phyloP scores from a whole-genome alignment of 2,329 filamentous ascomycete species.

The Blumeriella jaapii region DNA sequence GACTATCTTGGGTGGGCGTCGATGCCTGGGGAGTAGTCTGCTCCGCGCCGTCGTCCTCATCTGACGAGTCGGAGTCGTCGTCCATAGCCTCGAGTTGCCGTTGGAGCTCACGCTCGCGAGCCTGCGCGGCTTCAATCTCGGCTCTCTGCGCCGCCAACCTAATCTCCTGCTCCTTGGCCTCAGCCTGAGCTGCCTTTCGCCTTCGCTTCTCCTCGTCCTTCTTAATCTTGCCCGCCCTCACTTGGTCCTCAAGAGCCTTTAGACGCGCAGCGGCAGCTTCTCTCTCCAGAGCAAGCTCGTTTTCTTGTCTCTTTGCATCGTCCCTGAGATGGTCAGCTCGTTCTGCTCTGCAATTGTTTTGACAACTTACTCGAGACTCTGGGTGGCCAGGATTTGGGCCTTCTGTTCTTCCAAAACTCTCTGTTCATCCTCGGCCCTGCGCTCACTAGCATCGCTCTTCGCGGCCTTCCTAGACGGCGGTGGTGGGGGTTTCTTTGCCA shows the following conservation, averaged over 20 bases:
- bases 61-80: constrained; percentile 60
- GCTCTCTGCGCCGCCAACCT: constrained; percentile 75
- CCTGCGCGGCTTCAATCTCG: constrained; percentile 83
- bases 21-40: constrained; percentile 54
- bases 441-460: constrained; percentile 46
- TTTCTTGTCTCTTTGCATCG: constrained; percentile 63
- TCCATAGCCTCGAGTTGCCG: constrained; percentile 68
- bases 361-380: constrained; percentile 68
- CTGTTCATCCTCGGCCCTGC: constrained; percentile 49
- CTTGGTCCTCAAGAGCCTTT: constrained; percentile 84
- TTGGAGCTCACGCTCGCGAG: constrained; percentile 82
- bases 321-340: constrained; percentile 40
- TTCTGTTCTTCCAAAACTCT: constrained; percentile 61
- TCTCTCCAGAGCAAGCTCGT: constrained; percentile 68
- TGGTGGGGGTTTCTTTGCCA: constrained; percentile 64
- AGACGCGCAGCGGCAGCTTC: constrained; percentile 73
- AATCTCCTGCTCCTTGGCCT: constrained; percentile 79
- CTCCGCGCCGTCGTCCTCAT: constrained; percentile 60
- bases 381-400: constrained; percentile 61
- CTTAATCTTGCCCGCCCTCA: constrained; percentile 84
- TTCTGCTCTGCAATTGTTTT: neutral
- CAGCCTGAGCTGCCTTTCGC: constrained; percentile 78
- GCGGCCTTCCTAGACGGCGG: constrained; percentile 66
- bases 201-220: constrained; percentile 93
- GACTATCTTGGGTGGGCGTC: constrained; percentile 42